Base-by-base conservation (phyloP, 1,284 basidiomycete genomes). In the Ganoderma multipileum region DNA sequence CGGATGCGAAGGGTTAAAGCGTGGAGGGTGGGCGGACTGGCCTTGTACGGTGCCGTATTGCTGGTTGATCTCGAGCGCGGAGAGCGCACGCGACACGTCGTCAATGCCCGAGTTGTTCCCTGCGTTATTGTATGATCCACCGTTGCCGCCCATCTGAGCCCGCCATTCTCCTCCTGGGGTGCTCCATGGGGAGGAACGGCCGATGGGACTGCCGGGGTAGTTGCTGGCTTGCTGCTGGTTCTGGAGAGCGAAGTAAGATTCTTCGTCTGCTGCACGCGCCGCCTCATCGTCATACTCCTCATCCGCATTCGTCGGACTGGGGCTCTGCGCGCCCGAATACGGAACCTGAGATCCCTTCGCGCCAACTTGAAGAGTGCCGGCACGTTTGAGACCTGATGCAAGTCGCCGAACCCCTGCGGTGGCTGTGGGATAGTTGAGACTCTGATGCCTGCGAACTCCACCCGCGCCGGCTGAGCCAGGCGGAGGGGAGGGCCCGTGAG, bases 361-460 rank as follows among this genome's bases (percentile, higher is more conserved):
- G 71, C 74, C 82, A 64, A 83, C 86, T 79, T 92, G 91, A 14
- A 93, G 81, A n/a, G 92, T 94, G 33, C 91, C 92, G 42, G 91
- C 87, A 68, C 92, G 89, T 75, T 88, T 91, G 68, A 94, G 85
- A 59, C 86, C 85, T 11, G 86, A 76, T 33, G 82, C 87, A 67
- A 82, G 81, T 61, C 83, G 84, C 71, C 83, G 83, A 26, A 82
- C 83, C 50, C 81, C 83, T 42, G 85, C 83, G 16, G 77, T 79
- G 61, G 84, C 83, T 18, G 83, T 83, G 54, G 91, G 90, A 73
- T 93, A 89, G 26, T 91, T 95, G 60, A 95, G 84, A 70, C 91
- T 92, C 68, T 91, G 90, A 77, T 95, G 92, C 68, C 93, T 85
- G 59, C 93, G 89, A 38, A 95, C 91, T 63, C 86, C 87, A 1